Conservation (phyloP, 2,329 filamentous ascomycete genomes). For the Plectosphaerella sp. region DNA sequence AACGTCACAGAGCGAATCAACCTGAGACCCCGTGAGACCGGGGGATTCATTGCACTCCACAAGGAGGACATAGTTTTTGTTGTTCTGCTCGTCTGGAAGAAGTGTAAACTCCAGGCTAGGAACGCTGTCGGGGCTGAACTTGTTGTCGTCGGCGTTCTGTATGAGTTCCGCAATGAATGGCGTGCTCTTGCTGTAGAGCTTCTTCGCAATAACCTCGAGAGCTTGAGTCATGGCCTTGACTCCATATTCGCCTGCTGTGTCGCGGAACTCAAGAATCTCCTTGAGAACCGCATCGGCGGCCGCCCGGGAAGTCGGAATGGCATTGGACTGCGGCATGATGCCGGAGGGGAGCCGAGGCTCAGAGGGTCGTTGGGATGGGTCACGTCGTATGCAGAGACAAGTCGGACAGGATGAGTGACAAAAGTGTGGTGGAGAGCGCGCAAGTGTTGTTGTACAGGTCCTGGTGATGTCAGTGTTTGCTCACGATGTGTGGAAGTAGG, state of each 20-base stretch:
- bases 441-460: too few relatives aligned
- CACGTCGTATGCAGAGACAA: too few relatives aligned
- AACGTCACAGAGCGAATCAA: conserved; percentile 26
- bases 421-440: too few relatives aligned
- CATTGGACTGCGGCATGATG: neutral
- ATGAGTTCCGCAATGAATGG: conserved; percentile 32
- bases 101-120: conserved; percentile 13
- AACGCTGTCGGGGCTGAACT: conserved; percentile 11
- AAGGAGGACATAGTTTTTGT: neutral
- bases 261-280: too few relatives aligned
- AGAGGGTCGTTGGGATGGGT: too few relatives aligned
- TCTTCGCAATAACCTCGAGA: neutral
- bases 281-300: too few relatives aligned
- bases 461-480: too few relatives aligned
- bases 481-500: too few relatives aligned
- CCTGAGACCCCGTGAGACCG: conserved; percentile 23
- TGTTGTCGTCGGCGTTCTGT: conserved; percentile 34
- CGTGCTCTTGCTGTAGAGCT: conserved; percentile 21
- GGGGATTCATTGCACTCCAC: conserved; percentile 25
- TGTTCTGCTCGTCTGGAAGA: too few relatives aligned
- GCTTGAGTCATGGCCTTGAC: neutral
- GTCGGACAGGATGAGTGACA: too few relatives aligned
- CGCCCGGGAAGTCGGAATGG: too few relatives aligned
- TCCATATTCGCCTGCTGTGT: too few relatives aligned
- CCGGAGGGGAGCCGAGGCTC: neutral